phyloP scores from a whole-genome alignment of 2,329 filamentous ascomycete genomes.

The Aureobasidium zeae region DNA sequence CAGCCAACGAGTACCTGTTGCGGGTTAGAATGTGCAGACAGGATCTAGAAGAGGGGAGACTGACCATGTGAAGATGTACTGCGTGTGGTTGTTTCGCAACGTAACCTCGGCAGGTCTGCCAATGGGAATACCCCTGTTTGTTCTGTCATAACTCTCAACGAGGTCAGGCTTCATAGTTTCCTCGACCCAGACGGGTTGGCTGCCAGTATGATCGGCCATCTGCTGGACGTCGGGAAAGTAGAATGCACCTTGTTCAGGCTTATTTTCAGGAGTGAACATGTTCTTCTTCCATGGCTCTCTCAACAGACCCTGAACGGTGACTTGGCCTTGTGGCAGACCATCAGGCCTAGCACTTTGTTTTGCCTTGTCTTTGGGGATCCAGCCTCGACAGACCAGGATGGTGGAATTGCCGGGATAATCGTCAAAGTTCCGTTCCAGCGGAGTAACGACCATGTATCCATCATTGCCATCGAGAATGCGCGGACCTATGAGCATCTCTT shows the following conservation, averaged over 20 bases:
- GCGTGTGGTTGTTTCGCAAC: constrained; percentile 88
- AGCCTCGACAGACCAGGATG: constrained; percentile 78
- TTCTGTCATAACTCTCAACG: constrained; percentile 63
- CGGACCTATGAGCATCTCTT: constrained; percentile 93
- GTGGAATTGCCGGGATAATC: constrained; percentile 45
- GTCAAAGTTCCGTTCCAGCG: constrained; percentile 57
- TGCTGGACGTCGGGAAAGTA: constrained; percentile 90
- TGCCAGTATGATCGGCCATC: constrained; percentile 77
- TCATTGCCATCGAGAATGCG: constrained; percentile 81
- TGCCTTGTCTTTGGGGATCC: constrained; percentile 72
- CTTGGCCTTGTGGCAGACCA: constrained; percentile 58
- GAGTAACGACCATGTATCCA: constrained; percentile 86
- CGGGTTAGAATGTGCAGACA: background rate
- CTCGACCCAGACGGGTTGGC: constrained; percentile 88
- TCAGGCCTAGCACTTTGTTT: constrained; percentile 53
- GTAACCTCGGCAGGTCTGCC: constrained; percentile 83
- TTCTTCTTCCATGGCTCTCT: constrained; percentile 94
- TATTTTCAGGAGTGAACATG: constrained; percentile 88
- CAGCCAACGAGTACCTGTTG: constrained; percentile 72
- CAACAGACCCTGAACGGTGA: constrained; percentile 74
- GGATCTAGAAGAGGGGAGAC: constrained; percentile 25
- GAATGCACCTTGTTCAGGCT: constrained; percentile 73
- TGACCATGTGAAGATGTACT: constrained; percentile 99
- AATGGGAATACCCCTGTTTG: constrained; percentile 76
- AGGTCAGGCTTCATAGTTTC: constrained; percentile 85